Evolutionary conservation across 306 rosid species (phyloP).

Genomic region (Rubus idaeus): DNA sequence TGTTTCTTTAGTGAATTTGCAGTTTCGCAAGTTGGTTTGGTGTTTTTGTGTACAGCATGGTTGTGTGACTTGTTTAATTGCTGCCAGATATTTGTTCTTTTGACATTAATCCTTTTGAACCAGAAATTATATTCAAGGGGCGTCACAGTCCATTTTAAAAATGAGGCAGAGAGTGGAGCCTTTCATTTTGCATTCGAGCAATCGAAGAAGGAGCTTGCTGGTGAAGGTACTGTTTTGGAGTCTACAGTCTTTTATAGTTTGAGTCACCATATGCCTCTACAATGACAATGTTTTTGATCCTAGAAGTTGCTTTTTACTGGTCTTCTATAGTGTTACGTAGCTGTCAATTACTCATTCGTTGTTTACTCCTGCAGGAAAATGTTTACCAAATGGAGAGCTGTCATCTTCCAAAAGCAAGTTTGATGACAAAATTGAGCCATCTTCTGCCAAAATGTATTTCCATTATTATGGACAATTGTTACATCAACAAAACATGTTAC

Average conservation of each 20-base stretch:
- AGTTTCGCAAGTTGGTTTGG: background rate
- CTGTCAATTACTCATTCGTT: background rate
- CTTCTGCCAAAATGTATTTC: constrained; percentile 95
- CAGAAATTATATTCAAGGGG: constrained; percentile 68
- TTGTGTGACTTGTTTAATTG: background rate
- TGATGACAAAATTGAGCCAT: constrained; percentile 88
- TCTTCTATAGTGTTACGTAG: background rate
- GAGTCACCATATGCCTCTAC: background rate
- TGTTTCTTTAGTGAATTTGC: background rate
- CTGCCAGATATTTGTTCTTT: constrained; percentile 17
- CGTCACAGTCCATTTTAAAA: constrained; percentile 59
- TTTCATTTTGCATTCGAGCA: constrained; percentile 71
- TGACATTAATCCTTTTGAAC: constrained; percentile 38
- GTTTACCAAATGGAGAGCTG: constrained; percentile 57
- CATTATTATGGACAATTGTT: constrained; percentile 94
- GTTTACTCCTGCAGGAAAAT: constrained; percentile 41
- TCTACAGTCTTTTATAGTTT: background rate
- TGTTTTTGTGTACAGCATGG: background rate
- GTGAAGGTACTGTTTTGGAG: constrained; percentile 59
- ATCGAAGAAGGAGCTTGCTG: constrained; percentile 57
- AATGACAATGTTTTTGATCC: background rate
- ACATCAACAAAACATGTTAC: constrained; percentile 97
- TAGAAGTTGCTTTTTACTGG: background rate
- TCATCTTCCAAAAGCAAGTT: constrained; percentile 66
- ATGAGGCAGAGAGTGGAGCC: constrained; percentile 67